phyloP scores from a whole-genome alignment of 23 red algal genomes.

The Gracilaria gracilis region DNA sequence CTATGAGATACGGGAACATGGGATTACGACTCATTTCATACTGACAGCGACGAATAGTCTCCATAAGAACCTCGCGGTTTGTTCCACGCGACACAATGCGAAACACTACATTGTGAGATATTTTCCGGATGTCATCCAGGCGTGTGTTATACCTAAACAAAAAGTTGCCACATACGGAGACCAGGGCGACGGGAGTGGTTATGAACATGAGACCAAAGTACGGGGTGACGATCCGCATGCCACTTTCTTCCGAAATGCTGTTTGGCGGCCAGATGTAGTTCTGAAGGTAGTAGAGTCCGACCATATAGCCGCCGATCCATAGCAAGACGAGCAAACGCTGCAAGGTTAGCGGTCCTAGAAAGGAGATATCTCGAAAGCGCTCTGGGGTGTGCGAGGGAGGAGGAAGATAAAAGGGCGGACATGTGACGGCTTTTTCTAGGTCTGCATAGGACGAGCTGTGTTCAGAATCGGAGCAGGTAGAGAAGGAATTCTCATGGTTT shows the following conservation, averaged over 20 bases:
- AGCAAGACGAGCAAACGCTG: conserved; percentile 47
- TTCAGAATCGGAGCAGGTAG: neutral
- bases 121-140: conserved; percentile 19
- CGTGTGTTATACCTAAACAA: conserved; percentile 35
- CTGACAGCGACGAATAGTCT: conserved; percentile 44
- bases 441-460: neutral
- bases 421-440: conserved; percentile 10
- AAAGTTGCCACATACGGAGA: conserved; percentile 4
- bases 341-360: conserved; percentile 57
- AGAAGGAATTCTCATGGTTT: neutral
- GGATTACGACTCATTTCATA: conserved; percentile 49
- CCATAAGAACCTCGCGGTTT: conserved; percentile 49
- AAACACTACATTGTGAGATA: conserved; percentile 50
- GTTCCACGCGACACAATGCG: conserved; percentile 61
- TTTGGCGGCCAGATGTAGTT: conserved; percentile 55
- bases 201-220: conserved; percentile 53
- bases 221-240: conserved; percentile 33
- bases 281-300: conserved; percentile 55
- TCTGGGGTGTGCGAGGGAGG: conserved; percentile 38
- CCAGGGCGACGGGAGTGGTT: neutral
- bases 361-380: conserved; percentile 74
- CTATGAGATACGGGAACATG: conserved; percentile 55
- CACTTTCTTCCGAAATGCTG: neutral
- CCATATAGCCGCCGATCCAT: conserved; percentile 33
- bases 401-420: conserved; percentile 41